Base-by-base conservation (phyloP, 805 yeast genomes). In the Spathaspora boniae region DNA sequence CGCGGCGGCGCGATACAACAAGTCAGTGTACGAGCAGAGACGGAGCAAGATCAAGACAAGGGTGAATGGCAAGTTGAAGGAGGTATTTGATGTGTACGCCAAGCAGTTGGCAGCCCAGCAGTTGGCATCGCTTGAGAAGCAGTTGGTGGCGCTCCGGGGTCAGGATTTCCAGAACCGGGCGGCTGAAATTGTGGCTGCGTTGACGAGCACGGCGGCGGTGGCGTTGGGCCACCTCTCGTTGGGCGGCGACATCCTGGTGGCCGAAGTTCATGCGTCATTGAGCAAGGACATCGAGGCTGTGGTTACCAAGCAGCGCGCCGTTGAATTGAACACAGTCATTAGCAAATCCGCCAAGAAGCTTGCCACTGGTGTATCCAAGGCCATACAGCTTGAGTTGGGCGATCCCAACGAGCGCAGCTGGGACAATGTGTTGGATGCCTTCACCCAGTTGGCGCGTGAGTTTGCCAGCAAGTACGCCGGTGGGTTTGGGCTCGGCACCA, bases 1-100 rank as follows among this genome's bases (percentile, higher is more conserved):
- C 4, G 69, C 72, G 38, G 98, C 98, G 2, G 72, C 93, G 1
- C 77, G 88, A 37, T 93, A 93, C 54, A 71, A 77, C 34, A 57
- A 65, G 25, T 40, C 71, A 2, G 94, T 89, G 2, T 93, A 84
- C 55, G 51, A 66, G 27, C 82, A 79, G 35, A 82, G 82, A 53
- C 72, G 82, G 38, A 47, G 42, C 1, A 67, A 62, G 9, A 66
- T 93, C 34, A 40, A 77, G 45, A 45, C 51, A 0, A 66, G 64
- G 39, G 54, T 81, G 17, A 47, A 42, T 27, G 41, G 24, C 7
- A 49, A 50, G 29, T 51, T 56, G 35, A 38, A 54, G 24, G 68
- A 66, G 16, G 52, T 81, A 5, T 70, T 74, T 42, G 60, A 52
- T 11, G 18, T 40, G 7, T 50, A 54, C 25, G 48, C 52, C 26